These are phyloP conservation scores for Daldinia loculata DNA, from an alignment of 495 filamentous ascomycete genomes.

Conservation along the genomic window DNA sequence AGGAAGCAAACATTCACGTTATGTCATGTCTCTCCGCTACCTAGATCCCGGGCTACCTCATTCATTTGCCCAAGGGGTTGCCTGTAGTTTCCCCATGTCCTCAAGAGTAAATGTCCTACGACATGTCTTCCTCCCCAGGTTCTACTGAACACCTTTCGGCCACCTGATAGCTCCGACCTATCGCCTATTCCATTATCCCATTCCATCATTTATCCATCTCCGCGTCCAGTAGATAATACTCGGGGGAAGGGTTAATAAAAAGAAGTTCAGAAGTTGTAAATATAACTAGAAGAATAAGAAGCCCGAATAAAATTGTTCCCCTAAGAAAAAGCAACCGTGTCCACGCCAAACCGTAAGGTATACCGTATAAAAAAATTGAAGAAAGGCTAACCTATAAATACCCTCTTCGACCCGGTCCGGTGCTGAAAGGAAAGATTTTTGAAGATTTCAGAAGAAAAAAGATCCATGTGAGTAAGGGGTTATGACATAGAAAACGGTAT, in stretches of 20 bases:
- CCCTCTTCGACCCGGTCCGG: conserved; percentile 30
- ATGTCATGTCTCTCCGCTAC: not conserved
- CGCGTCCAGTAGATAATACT: conserved; percentile 19
- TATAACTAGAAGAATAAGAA: conserved; percentile 16
- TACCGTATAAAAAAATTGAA: conserved; percentile 36
- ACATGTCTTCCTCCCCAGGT: not conserved
- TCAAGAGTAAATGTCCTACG: not conserved
- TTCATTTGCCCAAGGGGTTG: conserved; percentile 16
- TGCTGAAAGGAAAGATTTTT: conserved; percentile 6
- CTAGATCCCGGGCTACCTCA: conserved; percentile 6
- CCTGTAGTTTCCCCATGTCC: not conserved
- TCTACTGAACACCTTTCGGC: conserved; percentile 4
- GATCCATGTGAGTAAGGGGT: conserved; percentile 7
- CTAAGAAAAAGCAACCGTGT: conserved; percentile 24
- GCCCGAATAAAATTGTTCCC: conserved; percentile 15
- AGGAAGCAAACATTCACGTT: conserved; percentile 11
- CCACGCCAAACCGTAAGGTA: conserved; percentile 41
- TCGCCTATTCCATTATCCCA: conserved; percentile 27
- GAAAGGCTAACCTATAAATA: conserved; percentile 32
- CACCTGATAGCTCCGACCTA: not conserved
- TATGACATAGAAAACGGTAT: conserved; percentile 21
- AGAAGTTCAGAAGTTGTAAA: conserved; percentile 12
- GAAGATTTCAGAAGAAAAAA: conserved; percentile 16
- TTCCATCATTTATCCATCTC: conserved; percentile 22
- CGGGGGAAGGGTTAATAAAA: conserved; percentile 27